phyloP scores from a whole-genome alignment of 192 early-diverging fungal species.

The Backusella luteola region DNA sequence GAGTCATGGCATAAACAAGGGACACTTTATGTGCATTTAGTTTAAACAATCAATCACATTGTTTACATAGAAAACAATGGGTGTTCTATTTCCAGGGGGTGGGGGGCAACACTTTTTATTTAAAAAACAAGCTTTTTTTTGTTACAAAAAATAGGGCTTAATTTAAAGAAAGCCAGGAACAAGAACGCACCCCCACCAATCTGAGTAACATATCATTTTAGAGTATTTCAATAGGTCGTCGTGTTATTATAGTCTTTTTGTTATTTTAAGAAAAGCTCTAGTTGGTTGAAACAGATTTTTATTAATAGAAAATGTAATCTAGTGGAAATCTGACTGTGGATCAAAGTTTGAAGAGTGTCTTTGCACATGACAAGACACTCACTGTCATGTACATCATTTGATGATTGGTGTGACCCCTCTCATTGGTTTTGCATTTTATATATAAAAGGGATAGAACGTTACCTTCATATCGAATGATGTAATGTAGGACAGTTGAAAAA shows the following conservation, averaged over 20 bases:
- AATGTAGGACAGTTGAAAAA: background rate
- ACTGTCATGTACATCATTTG: background rate
- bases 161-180: slow-evolving; percentile 6
- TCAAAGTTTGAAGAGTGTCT: background rate
- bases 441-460: background rate
- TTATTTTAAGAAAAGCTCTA: background rate
- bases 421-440: background rate
- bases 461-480: background rate
- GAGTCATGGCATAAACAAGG: background rate
- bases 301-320: background rate
- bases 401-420: background rate
- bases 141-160: background rate
- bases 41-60: background rate
- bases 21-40: background rate
- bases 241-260: background rate
- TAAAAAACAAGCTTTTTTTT: background rate
- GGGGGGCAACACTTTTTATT: background rate
- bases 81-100: background rate
- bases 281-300: background rate
- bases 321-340: background rate
- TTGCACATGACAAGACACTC: background rate
- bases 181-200: background rate
- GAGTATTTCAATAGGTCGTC: background rate
- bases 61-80: background rate
- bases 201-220: slow-evolving; percentile 4